phyloP scores from a whole-genome alignment of 140 eudicot species.

The Oenanthe javanica region DNA sequence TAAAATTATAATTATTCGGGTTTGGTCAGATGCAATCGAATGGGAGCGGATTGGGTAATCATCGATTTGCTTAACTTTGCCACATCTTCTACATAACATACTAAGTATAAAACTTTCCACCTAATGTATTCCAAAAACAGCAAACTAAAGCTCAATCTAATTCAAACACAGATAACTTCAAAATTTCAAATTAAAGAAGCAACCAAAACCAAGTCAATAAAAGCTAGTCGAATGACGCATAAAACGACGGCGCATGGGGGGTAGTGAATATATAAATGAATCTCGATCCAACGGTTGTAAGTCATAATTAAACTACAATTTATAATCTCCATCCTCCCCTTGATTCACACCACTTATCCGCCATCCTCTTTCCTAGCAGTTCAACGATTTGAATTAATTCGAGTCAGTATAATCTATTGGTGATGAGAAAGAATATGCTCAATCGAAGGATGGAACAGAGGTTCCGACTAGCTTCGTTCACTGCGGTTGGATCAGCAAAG shows the following conservation, averaged over 20 bases:
- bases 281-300: neutral
- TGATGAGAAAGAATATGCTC: slow-evolving; percentile 36
- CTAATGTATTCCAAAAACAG: neutral
- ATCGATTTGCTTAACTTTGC: too few species aligned
- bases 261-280: neutral
- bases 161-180: neutral
- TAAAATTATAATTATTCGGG: too few species aligned
- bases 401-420: slow-evolving; percentile 11
- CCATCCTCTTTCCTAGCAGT: neutral
- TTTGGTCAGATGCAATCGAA: too few species aligned
- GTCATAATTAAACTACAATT: neutral
- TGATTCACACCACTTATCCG: neutral
- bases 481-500: slow-evolving; percentile 55
- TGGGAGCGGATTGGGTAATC: too few species aligned
- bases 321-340: neutral
- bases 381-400: neutral
- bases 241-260: neutral
- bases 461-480: slow-evolving; percentile 47
- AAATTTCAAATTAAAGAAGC: neutral
- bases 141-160: neutral
- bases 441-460: slow-evolving; percentile 58
- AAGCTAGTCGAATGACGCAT: neutral
- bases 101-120: too few species aligned
- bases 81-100: too few species aligned
- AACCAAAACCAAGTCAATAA: neutral